phyloP scores from a whole-genome alignment of 192 early-diverging fungal genomes.

The Geranomyces variabilis region DNA sequence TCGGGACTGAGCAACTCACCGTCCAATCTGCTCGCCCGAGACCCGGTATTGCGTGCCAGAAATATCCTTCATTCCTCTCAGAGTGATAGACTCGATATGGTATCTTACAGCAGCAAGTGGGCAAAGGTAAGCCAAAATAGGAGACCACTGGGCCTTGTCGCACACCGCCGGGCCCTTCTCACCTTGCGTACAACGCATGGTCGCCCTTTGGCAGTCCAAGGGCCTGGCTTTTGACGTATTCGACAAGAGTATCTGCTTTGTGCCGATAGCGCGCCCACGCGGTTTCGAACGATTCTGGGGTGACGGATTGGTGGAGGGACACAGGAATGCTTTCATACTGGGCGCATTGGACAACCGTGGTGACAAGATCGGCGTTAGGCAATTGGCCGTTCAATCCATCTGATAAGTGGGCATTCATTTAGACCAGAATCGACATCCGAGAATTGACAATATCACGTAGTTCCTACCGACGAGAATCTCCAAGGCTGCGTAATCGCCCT shows the following conservation, averaged over 20 bases:
- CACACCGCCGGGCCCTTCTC: neutral
- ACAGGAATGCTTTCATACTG: constrained; percentile 58
- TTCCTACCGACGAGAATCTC: constrained; percentile 72
- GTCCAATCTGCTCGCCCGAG: constrained; percentile 23
- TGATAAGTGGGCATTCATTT: constrained; percentile 11
- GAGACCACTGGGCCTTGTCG: neutral
- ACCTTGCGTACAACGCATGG: constrained; percentile 74
- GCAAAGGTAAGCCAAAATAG: constrained; percentile 11
- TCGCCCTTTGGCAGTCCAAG: constrained; percentile 68
- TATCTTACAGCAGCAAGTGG: constrained; percentile 22
- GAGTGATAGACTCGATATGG: constrained; percentile 50
- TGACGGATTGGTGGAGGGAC: constrained; percentile 57
- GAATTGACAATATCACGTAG: neutral
- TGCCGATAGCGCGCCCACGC: constrained; percentile 19
- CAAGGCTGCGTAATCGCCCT: constrained; percentile 61
- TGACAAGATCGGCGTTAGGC: constrained; percentile 89
- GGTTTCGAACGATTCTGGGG: constrained; percentile 21
- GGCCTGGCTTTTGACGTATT: constrained; percentile 69
- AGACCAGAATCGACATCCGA: neutral
- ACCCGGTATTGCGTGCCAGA: constrained; percentile 18
- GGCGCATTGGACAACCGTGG: constrained; percentile 67
- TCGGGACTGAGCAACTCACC: constrained; percentile 10
- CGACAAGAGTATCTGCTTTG: constrained; percentile 36
- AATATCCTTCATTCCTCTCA: constrained; percentile 30
- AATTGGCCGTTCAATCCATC: constrained; percentile 86